phyloP scores from a whole-genome alignment of 2,329 filamentous ascomycete species.

The Aspergillus fructus region DNA sequence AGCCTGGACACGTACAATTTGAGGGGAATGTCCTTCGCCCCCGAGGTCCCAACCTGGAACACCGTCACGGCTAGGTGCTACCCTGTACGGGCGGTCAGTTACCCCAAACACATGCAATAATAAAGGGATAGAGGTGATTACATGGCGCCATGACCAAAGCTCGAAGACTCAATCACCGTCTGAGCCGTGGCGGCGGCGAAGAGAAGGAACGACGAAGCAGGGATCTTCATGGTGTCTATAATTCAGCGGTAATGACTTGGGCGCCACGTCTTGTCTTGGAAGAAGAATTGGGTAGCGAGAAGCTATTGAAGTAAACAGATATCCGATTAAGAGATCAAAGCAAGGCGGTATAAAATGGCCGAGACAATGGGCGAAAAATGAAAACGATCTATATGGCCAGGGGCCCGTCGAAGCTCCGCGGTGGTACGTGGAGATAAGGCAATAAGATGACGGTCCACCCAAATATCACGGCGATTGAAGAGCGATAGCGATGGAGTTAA shows the following conservation, averaged over 20 bases:
- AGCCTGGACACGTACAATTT: conserved; percentile 42
- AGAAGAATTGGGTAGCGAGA: background rate
- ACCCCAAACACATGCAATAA: background rate
- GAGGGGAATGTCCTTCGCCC: conserved; percentile 56
- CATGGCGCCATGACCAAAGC: conserved; percentile 72
- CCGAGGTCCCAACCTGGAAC: conserved; percentile 58
- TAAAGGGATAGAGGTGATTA: conserved; percentile 32
- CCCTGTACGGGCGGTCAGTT: conserved; percentile 42
- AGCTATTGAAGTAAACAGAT: background rate
- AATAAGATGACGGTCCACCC: conserved; percentile 42
- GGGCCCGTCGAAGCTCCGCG: conserved; percentile 21
- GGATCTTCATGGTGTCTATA: conserved; percentile 39
- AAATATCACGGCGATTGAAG: conserved; percentile 37
- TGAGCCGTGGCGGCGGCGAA: conserved; percentile 59
- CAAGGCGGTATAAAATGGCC: background rate
- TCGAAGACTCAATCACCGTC: conserved; percentile 69
- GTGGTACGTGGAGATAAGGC: conserved; percentile 32
- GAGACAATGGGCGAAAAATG: background rate
- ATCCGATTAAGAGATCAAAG: background rate
- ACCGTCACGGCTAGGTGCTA: conserved; percentile 55
- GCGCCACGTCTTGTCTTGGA: background rate
- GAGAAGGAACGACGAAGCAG: conserved; percentile 43
- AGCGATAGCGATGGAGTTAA: conserved; percentile 51
- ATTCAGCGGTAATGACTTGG: conserved; percentile 15
- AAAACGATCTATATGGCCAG: conserved; percentile 13